Evolutionary conservation across 768 basidiomycete genomes (phyloP).

Genomic region (Serendipita sp.): DNA sequence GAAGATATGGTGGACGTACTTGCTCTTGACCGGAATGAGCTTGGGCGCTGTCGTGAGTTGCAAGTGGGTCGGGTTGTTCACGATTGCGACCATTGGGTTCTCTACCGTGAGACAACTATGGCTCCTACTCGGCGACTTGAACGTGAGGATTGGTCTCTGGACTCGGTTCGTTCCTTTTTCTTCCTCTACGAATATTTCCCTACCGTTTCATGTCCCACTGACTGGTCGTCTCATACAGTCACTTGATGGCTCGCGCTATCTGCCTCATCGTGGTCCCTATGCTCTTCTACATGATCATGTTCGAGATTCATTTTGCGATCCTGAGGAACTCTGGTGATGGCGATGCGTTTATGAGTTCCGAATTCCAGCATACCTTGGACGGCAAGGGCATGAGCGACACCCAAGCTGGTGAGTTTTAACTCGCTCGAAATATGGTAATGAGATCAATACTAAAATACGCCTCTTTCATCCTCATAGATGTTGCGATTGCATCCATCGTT

Average conservation of each 20-base stretch:
- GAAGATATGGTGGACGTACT: slow-evolving; percentile 83
- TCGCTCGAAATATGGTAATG: background rate
- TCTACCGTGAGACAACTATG: slow-evolving; percentile 79
- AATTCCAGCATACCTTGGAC: slow-evolving; percentile 90
- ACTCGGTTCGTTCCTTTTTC: too few relatives aligned
- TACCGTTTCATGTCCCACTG: background rate
- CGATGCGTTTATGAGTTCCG: slow-evolving; percentile 98
- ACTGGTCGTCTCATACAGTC: slow-evolving; percentile 18
- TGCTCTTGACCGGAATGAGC: slow-evolving; percentile 68
- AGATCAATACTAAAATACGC: background rate
- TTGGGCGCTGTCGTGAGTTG: slow-evolving; percentile 87
- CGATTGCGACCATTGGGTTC: slow-evolving; percentile 83
- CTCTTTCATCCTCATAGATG: slow-evolving; percentile 32
- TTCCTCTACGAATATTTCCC: too few relatives aligned
- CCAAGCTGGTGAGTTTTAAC: slow-evolving; percentile 47
- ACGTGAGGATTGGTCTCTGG: slow-evolving; percentile 60
- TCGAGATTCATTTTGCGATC: slow-evolving; percentile 85
- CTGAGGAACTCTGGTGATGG: slow-evolving; percentile 86
- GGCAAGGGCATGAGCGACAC: slow-evolving; percentile 89
- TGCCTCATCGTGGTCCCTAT: slow-evolving; percentile 79
- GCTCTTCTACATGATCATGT: slow-evolving; percentile 92
- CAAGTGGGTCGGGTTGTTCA: slow-evolving; percentile 99
- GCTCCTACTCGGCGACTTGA: slow-evolving; percentile 74
- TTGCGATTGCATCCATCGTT: slow-evolving; percentile 70
- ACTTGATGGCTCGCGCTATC: slow-evolving; percentile 78